Evolutionary conservation across 2,329 filamentous ascomycete genomes (phyloP).

Genomic region (Alternaria incomplexa): DNA sequence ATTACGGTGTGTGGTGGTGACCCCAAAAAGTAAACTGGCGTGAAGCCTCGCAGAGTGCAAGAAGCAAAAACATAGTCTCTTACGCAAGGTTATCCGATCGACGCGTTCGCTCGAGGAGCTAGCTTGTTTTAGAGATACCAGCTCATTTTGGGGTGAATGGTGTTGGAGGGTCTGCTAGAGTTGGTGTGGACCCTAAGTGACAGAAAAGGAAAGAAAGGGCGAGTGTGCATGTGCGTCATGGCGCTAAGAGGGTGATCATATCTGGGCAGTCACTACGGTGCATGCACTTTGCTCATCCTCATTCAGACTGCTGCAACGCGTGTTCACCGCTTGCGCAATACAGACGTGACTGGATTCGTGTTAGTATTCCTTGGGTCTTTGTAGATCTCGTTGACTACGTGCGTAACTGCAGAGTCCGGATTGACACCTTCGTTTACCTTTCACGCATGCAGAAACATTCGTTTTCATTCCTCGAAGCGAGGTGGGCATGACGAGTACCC

Average conservation of each 20-base stretch:
- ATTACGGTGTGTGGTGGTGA: neutral
- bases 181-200: neutral
- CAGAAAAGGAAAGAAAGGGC: neutral
- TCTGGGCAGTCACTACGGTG: neutral
- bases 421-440: neutral
- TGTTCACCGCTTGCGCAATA: neutral
- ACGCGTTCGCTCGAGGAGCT: neutral
- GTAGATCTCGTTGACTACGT: neutral
- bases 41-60: neutral
- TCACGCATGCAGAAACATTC: neutral
- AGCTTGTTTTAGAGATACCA: neutral
- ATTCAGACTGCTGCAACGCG: neutral
- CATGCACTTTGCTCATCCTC: neutral
- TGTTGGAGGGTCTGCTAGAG: neutral
- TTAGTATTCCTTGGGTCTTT: neutral
- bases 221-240: neutral
- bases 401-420: neutral
- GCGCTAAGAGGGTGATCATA: neutral
- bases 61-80: neutral
- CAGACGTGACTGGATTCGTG: neutral
- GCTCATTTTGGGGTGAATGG: neutral
- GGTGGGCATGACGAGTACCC: neutral
- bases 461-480: neutral
- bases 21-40: neutral
- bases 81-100: neutral